phyloP scores from a whole-genome alignment of 208 protist genomes.

The Phytomonas sp. region DNA sequence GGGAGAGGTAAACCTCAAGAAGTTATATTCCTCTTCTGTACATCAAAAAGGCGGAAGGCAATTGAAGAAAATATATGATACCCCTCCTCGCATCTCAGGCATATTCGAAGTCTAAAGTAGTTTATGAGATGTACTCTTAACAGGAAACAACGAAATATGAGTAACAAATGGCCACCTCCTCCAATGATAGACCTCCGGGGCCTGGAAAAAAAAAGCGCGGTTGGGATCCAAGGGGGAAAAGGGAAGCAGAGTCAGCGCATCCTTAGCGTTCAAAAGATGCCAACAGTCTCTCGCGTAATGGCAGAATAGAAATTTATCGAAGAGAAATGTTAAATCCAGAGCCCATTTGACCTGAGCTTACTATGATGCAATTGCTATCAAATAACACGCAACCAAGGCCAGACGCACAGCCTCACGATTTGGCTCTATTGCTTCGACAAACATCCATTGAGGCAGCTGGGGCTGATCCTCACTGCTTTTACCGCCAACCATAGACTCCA shows the following conservation, averaged over 20 bases:
- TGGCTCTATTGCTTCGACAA: not conserved
- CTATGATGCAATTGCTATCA: not conserved
- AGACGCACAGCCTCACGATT: not conserved
- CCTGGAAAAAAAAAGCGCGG: not conserved
- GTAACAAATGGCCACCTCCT: not conserved
- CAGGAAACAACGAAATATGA: not conserved
- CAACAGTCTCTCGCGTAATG: not conserved
- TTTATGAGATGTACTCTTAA: not conserved
- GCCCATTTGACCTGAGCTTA: not conserved
- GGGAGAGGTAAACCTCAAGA: not conserved
- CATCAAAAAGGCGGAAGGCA: not conserved
- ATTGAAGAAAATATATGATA: slow-evolving; percentile 1
- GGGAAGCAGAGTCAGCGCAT: not conserved
- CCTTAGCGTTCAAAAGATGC: not conserved
- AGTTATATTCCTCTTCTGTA: not conserved
- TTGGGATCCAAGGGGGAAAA: not conserved
- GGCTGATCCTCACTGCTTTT: not conserved
- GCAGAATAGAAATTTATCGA: not conserved
- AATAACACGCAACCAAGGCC: not conserved
- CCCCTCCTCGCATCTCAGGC: not conserved
- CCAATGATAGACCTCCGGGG: not conserved
- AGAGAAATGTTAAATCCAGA: not conserved
- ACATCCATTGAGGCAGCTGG: not conserved
- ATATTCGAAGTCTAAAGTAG: not conserved
- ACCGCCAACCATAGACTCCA: not conserved